Conservation (phyloP, 108 stramenopile species). For the Aureococcus anophagefferens region DNA sequence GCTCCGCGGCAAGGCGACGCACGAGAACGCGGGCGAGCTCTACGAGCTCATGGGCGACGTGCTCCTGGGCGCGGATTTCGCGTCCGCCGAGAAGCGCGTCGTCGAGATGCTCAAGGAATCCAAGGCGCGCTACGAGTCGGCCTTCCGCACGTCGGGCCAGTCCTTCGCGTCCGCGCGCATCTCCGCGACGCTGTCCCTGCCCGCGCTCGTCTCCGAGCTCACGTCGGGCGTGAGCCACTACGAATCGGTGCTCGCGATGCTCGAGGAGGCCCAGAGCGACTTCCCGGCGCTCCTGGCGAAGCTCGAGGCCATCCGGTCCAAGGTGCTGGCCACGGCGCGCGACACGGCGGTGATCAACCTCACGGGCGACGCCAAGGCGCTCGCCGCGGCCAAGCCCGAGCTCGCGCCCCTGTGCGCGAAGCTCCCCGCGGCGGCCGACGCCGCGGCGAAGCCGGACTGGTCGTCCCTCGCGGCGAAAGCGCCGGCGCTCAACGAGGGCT, state of each 20-base stretch:
- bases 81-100: constrained; percentile 60
- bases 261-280: constrained; percentile 82
- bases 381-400: constrained; percentile 53
- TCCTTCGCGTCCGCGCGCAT: constrained; percentile 63
- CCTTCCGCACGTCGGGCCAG: constrained; percentile 70
- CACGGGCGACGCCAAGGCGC: constrained; percentile 66
- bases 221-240: constrained; percentile 76
- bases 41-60: constrained; percentile 74
- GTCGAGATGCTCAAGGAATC: constrained; percentile 84
- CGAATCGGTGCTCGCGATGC: constrained; percentile 54
- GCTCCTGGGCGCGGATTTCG: constrained; percentile 72
- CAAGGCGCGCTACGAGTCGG: constrained; percentile 58
- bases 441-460: not conserved
- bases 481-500: constrained; percentile 71
- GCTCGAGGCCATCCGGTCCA: constrained; percentile 69
- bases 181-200: constrained; percentile 64
- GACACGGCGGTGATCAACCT: constrained; percentile 81
- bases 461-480: constrained; percentile 22
- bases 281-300: constrained; percentile 73
- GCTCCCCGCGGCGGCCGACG: constrained; percentile 54
- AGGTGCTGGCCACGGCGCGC: constrained; percentile 54
- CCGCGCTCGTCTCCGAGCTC: constrained; percentile 79
- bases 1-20: constrained; percentile 51
- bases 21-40: constrained; percentile 73
- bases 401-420: constrained; percentile 57